These are phyloP conservation scores for Fonsecaea pedrosoi DNA, from an alignment of 2,329 filamentous ascomycete genomes.

Conservation along the genomic window DNA sequence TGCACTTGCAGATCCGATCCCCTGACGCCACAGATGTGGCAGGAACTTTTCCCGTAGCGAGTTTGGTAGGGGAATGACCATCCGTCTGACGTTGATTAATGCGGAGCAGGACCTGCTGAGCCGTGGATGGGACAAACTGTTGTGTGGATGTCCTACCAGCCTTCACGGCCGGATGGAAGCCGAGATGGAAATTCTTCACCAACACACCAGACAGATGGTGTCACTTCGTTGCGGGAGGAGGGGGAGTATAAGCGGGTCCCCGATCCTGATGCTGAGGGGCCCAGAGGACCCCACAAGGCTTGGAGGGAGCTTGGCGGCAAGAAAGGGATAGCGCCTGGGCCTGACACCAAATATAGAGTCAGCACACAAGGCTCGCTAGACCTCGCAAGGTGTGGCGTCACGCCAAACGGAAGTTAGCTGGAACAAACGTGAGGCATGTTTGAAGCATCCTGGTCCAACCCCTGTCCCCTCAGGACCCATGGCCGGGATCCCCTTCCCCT, in stretches of 20 bases:
- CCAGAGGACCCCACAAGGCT: constrained; percentile 22
- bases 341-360: constrained; percentile 33
- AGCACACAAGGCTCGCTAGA: constrained; percentile 16
- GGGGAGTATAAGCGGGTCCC: not conserved
- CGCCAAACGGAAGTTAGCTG: constrained; percentile 33
- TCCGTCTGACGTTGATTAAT: constrained; percentile 2
- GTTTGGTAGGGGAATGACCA: not conserved
- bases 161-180: constrained; percentile 27
- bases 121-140: constrained; percentile 3
- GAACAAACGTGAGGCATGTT: constrained; percentile 30
- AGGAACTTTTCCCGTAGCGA: not conserved
- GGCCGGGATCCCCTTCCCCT: constrained; percentile 21
- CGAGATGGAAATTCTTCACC: constrained; percentile 31
- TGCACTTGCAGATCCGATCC: constrained; percentile 1
- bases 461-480: constrained; percentile 15
- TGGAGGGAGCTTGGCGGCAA: constrained; percentile 12
- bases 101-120: not conserved
- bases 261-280: not conserved
- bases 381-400: constrained; percentile 22
- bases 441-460: constrained; percentile 25
- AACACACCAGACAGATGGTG: constrained; percentile 20
- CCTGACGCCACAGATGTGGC: not conserved
- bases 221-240: constrained; percentile 26
- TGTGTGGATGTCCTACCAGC: not conserved
- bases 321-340: constrained; percentile 28